Base-by-base conservation (phyloP, 2,329 filamentous ascomycete genomes). In the Elsinoe ampelina region DNA sequence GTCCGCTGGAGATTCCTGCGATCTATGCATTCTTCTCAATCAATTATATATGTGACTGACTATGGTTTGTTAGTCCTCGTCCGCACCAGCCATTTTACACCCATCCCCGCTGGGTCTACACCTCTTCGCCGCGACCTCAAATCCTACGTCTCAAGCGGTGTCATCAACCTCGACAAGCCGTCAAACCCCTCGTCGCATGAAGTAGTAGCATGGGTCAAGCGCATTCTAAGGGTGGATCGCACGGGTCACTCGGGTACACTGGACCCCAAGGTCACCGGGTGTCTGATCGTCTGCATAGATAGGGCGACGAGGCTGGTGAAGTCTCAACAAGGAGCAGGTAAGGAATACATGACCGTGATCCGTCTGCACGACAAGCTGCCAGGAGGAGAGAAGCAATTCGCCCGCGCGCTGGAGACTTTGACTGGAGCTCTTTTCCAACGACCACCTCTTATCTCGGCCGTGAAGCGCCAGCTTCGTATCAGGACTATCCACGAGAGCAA, bases 171-270 rank as follows among this genome's bases (percentile, higher is more conserved):
- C 65, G 89, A 95, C 77, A 95, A 95, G 79, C 93, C 92, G 58
- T 95, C 91, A 55, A 98, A 98, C 78, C 92, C 92, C 56, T 96
- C 91, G 64, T 93, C 87, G 68, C 93, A 98, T 81, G 93, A 98
- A 80, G 93, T 98, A 63, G 93, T 98, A 69, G 92, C 93, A 64
- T 98, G 93, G 93, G 87, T 97, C 66, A 98, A 98, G 85, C 86
- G 92, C 67, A 97, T 97, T 68, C 80, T 98, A 57, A 89, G 88
- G 69, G 85, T 87, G 61, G 92, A 98, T 71, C 96, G 97, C 78
- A 98, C 93, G 60, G 93, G 93, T 64, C 93, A 98, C 82, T 95
- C 90, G 65, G 93, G 93, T 72, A 98, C 93, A 61, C 87, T 98
- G 67, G 93, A 98, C 72, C 92, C 92, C 69, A 97, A 96, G 77